Evolutionary conservation across 176 grass and related monocot species (phyloP).

Genomic region (Zoysia pacifica): DNA sequence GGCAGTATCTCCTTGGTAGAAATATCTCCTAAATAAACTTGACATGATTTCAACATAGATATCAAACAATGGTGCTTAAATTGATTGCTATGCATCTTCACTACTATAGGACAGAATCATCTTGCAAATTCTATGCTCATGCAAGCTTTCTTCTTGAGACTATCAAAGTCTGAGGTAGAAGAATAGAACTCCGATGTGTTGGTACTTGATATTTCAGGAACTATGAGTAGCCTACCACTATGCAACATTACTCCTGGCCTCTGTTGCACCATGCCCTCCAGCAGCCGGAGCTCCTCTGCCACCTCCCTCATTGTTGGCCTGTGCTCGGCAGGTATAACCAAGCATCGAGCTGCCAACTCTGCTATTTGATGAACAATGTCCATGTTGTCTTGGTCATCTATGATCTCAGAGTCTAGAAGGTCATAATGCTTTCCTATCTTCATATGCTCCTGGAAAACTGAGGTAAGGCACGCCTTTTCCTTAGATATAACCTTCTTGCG

Average conservation of each 20-base stretch:
- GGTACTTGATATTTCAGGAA: background rate
- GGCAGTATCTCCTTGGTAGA: too few relatives aligned
- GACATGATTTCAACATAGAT: too few relatives aligned
- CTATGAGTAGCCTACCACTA: too few relatives aligned
- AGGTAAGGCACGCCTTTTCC: background rate
- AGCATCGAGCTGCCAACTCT: too few relatives aligned
- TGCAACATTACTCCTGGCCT: background rate
- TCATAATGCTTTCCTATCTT: background rate
- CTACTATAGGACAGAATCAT: background rate
- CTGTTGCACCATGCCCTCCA: background rate
- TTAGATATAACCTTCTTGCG: background rate
- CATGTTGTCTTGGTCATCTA: background rate
- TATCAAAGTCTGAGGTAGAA: background rate
- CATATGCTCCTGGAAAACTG: background rate
- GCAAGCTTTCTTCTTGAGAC: background rate
- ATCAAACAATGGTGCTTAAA: too few relatives aligned
- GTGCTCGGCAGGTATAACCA: too few relatives aligned
- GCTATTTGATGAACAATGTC: background rate
- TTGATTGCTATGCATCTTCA: too few relatives aligned
- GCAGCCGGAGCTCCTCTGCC: background rate
- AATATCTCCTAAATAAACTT: too few relatives aligned
- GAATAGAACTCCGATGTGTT: background rate
- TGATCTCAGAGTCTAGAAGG: slow-evolving; percentile 1
- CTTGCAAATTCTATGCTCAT: slow-evolving; percentile 26
- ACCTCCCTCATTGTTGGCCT: too few relatives aligned